These are phyloP conservation scores for Lunularia cruciata DNA, from an alignment of 225 moss, liverwort and hornwort species.

Conservation along the genomic window DNA sequence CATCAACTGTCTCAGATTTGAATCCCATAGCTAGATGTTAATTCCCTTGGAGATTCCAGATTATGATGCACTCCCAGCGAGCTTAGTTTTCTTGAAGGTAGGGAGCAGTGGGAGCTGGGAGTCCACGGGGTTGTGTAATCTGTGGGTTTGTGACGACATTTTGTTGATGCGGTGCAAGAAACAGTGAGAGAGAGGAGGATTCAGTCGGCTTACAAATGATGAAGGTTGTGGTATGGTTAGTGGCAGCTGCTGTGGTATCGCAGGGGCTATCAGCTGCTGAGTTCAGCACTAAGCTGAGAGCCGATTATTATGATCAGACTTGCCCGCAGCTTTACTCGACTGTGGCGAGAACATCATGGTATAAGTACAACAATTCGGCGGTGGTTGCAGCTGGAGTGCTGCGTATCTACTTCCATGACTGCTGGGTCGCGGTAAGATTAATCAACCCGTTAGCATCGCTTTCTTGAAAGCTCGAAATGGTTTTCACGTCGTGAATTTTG, in stretches of 20 bases:
- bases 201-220: constrained; percentile 7
- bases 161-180: background rate
- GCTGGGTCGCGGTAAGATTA: constrained; percentile 12
- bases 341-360: constrained; percentile 14
- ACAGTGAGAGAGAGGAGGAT: background rate
- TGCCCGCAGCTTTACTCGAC: constrained; percentile 11
- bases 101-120: too few species aligned
- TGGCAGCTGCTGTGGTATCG: background rate
- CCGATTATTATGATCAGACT: constrained; percentile 18
- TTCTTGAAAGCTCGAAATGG: background rate
- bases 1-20: too few species aligned
- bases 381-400: constrained; percentile 22
- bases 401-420: constrained; percentile 23
- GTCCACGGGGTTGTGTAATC: too few species aligned
- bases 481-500: background rate
- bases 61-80: too few species aligned
- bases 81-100: too few species aligned
- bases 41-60: too few species aligned
- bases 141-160: too few species aligned
- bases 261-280: background rate
- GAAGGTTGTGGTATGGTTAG: background rate
- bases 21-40: too few species aligned
- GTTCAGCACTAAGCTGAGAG: constrained; percentile 18
- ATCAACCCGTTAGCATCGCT: background rate
- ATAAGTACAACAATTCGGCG: constrained; percentile 19